Percentiles rank a stretch among this genome's conserved stretches.
phyloP scores from a whole-genome alignment of 2,329 filamentous ascomycete species.

The Trichoderma sp. region DNA sequence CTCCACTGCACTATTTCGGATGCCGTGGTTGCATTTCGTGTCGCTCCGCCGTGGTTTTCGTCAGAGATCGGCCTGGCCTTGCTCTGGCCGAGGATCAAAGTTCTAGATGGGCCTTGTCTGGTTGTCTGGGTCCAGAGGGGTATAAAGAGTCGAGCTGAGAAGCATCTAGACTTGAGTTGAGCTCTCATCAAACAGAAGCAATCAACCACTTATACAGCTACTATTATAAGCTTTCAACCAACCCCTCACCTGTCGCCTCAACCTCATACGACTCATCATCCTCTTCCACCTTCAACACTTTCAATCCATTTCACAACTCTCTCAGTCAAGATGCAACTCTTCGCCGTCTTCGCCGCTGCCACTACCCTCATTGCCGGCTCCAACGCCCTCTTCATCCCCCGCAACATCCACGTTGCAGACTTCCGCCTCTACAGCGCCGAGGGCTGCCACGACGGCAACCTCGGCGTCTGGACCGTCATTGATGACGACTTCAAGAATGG shows the following conservation, averaged over 20 bases:
- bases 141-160: conserved; percentile 8
- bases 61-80: conserved; percentile 8
- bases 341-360: conserved; percentile 21
- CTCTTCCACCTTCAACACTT: background rate
- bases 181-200: background rate
- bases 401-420: conserved; percentile 30
- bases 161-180: background rate
- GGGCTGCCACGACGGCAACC: conserved; percentile 27
- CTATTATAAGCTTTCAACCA: background rate
- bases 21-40: conserved; percentile 17
- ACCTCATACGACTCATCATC: background rate
- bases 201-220: background rate
- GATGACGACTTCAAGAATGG: conserved; percentile 26
- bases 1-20: conserved; percentile 18
- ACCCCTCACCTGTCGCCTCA: background rate
- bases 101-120: background rate
- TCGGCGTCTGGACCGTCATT: conserved; percentile 32
- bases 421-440: conserved; percentile 29
- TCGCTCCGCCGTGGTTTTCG: background rate
- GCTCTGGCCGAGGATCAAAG: background rate
- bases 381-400: conserved; percentile 24
- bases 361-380: conserved; percentile 22
- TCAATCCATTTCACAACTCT: background rate
- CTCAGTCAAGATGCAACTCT: conserved; percentile 24
- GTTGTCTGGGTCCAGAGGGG: background rate